phyloP scores from a whole-genome alignment of 2,329 filamentous ascomycete genomes.

The Graphiopsis chlorocephala region DNA sequence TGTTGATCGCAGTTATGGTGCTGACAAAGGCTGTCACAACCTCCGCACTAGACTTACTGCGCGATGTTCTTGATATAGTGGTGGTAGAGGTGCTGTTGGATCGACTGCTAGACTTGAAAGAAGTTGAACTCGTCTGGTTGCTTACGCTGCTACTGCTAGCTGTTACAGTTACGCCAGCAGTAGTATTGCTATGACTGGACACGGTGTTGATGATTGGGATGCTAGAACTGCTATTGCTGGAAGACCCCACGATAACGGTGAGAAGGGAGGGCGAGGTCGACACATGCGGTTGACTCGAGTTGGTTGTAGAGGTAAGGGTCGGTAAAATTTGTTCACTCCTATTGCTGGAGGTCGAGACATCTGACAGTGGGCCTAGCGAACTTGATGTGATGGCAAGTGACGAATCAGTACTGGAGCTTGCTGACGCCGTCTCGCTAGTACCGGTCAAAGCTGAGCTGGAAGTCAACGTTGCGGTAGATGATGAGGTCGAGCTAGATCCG shows the following conservation, averaged over 20 bases:
- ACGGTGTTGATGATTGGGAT: neutral
- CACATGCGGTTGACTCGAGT: too few relatives aligned
- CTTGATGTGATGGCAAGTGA: neutral
- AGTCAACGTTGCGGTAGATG: neutral
- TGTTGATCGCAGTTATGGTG: neutral
- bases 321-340: too few relatives aligned
- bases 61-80: neutral
- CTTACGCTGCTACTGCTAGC: neutral
- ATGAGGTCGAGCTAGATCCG: neutral
- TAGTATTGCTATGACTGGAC: neutral
- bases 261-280: too few relatives aligned
- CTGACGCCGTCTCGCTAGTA: neutral
- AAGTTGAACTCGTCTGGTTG: neutral
- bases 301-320: too few relatives aligned
- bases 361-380: too few relatives aligned
- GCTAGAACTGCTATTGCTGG: neutral
- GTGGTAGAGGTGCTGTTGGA: neutral
- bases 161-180: neutral
- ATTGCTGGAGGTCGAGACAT: too few relatives aligned
- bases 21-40: neutral
- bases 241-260: too few relatives aligned
- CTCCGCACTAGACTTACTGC: neutral
- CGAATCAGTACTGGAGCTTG: neutral
- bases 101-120: neutral
- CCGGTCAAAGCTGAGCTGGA: neutral